These are phyloP conservation scores for Capsella bursapastoris DNA, from an alignment of 345 rosid species.

Conservation along the genomic window DNA sequence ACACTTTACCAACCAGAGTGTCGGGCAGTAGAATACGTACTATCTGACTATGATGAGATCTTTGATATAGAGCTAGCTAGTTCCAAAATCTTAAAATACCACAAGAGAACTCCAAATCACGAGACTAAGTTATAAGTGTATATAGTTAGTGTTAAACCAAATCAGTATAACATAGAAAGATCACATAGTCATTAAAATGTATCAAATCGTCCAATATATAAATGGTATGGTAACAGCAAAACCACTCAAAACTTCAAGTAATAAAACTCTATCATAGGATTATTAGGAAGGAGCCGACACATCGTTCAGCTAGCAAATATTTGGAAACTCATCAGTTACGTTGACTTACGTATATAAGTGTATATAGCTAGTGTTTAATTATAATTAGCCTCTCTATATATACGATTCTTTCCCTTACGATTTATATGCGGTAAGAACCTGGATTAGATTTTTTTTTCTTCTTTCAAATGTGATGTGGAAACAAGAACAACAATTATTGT, in stretches of 20 bases:
- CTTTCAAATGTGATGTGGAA: slow-evolving; percentile 8
- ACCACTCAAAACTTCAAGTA: not conserved
- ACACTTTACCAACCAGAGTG: slow-evolving; percentile 20
- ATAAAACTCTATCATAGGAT: not conserved
- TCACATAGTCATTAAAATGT: not conserved
- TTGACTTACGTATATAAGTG: too few species aligned
- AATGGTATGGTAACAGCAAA: not conserved
- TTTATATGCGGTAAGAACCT: not conserved
- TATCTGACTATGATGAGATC: not conserved
- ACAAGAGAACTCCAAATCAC: too few species aligned
- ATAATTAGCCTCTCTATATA: not conserved
- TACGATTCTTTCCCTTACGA: not conserved
- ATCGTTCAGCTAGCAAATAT: not conserved
- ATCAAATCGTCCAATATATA: not conserved
- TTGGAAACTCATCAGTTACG: not conserved
- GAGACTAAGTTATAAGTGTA: too few species aligned
- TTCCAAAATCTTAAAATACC: too few species aligned
- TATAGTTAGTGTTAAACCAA: not conserved
- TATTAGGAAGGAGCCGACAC: not conserved
- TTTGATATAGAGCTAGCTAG: too few species aligned
- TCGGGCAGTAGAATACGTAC: slow-evolving; percentile 12
- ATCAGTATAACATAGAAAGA: not conserved
- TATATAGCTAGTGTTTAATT: too few species aligned
- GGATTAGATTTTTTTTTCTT: not conserved
- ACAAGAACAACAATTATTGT: slow-evolving; percentile 32